phyloP scores from a whole-genome alignment of 2,329 filamentous ascomycete genomes.

The Botrytis tulipae region DNA sequence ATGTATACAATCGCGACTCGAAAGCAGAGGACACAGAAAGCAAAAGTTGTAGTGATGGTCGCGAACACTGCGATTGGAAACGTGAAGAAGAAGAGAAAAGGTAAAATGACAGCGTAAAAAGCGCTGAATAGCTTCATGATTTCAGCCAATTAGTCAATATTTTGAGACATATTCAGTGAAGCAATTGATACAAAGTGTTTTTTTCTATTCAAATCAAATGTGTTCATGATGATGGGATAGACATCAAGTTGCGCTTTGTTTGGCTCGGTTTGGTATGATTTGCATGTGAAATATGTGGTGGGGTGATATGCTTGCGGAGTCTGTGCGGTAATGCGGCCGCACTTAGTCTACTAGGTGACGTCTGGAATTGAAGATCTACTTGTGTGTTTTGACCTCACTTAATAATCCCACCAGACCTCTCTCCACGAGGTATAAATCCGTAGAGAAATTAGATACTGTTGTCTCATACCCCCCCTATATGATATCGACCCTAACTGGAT shows the following conservation, averaged over 20 bases:
- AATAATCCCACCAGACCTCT: neutral
- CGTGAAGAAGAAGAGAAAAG: conserved; percentile 61
- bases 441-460: neutral
- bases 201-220: neutral
- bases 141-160: neutral
- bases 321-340: conserved; percentile 10
- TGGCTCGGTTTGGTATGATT: neutral
- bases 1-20: conserved; percentile 62
- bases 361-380: neutral
- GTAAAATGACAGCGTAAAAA: conserved; percentile 55
- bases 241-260: conserved; percentile 7
- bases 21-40: conserved; percentile 59
- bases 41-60: conserved; percentile 60
- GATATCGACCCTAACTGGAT: neutral
- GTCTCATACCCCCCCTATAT: neutral
- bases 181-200: neutral
- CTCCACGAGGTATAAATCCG: neutral
- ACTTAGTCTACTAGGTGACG: neutral
- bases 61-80: conserved; percentile 63
- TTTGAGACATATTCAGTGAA: neutral
- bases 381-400: conserved; percentile 10
- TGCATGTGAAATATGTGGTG: conserved; percentile 14
- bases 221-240: neutral
- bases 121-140: conserved; percentile 55
- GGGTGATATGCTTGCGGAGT: neutral